These are phyloP conservation scores for Amphibolis antarctica DNA, from an alignment of 106 monocot species.

Conservation along the genomic window DNA sequence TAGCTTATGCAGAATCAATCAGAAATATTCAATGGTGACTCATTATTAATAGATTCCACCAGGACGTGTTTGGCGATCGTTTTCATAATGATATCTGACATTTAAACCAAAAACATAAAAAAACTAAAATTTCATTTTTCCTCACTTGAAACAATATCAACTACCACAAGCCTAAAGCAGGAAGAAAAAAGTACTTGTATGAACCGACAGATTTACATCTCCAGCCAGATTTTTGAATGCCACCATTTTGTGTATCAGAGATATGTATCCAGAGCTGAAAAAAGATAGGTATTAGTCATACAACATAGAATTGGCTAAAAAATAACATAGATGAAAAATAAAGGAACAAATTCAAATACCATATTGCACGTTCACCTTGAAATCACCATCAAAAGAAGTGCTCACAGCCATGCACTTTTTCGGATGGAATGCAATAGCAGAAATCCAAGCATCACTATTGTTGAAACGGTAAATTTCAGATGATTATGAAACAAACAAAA, in stretches of 20 bases:
- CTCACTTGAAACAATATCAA: not conserved
- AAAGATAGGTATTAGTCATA: conserved; percentile 5
- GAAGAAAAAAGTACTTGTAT: conserved; percentile 54
- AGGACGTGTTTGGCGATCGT: not conserved
- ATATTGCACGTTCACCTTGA: conserved; percentile 45
- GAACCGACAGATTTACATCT: conserved; percentile 92
- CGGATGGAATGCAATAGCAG: conserved; percentile 70
- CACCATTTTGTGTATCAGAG: conserved; percentile 19
- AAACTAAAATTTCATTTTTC: not conserved
- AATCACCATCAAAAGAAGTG: conserved; percentile 84
- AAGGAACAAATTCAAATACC: too few species aligned
- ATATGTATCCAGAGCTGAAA: conserved; percentile 56
- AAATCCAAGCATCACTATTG: conserved; percentile 53
- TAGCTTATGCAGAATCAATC: not conserved
- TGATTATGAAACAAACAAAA: not conserved
- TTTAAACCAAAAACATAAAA: not conserved
- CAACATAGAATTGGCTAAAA: not conserved
- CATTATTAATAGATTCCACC: not conserved
- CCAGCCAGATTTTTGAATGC: conserved; percentile 65
- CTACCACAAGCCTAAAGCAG: not conserved
- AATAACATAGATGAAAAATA: not conserved
- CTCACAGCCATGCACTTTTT: conserved; percentile 57
- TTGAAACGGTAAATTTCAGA: not conserved
- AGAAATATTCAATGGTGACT: not conserved
- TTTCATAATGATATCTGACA: too few species aligned